These are phyloP conservation scores for Kodamaea fungicola DNA, from an alignment of 1,139 yeast species.

Conservation along the genomic window DNA sequence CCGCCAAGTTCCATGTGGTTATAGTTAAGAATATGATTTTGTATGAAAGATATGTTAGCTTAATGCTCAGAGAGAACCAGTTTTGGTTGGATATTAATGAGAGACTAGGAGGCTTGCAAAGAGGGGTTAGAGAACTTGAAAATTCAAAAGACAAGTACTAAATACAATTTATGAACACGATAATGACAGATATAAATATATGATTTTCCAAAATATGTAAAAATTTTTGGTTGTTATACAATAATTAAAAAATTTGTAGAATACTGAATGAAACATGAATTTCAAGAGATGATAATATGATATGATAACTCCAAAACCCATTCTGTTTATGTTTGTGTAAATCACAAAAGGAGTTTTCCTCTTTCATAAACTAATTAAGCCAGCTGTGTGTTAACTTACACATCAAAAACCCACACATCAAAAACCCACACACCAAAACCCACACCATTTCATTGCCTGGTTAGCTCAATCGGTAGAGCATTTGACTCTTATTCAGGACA, in stretches of 20 bases:
- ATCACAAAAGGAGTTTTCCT: no score
- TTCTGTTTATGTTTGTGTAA: no score
- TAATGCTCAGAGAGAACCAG: conserved; percentile 21
- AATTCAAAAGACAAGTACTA: conserved; percentile 8
- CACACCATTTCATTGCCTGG: conserved; percentile 17
- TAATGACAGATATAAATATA: neutral
- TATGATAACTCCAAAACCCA: no score
- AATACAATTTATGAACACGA: no score
- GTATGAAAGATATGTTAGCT: conserved; percentile 23
- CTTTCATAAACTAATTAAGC: no score
- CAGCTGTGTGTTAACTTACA: no score
- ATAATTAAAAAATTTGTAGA: no score
- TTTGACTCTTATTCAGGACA: conserved; percentile 23
- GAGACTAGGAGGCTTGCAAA: conserved; percentile 11
- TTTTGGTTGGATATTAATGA: conserved; percentile 24
- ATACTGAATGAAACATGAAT: no score
- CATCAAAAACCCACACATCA: no score
- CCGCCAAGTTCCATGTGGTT: conserved; percentile 17
- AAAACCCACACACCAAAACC: no score
- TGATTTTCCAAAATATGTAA: neutral
- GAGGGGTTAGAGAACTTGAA: conserved; percentile 7
- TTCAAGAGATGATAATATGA: no score
- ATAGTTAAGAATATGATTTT: conserved; percentile 29
- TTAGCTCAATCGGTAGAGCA: conserved; percentile 33
- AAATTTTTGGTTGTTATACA: no score